A percentile compares a stretch with the other conserved stretches of the same genome.
phyloP scores from a whole-genome alignment of 2,329 filamentous ascomycete species.

The Pseudogymnoascus sp. region DNA sequence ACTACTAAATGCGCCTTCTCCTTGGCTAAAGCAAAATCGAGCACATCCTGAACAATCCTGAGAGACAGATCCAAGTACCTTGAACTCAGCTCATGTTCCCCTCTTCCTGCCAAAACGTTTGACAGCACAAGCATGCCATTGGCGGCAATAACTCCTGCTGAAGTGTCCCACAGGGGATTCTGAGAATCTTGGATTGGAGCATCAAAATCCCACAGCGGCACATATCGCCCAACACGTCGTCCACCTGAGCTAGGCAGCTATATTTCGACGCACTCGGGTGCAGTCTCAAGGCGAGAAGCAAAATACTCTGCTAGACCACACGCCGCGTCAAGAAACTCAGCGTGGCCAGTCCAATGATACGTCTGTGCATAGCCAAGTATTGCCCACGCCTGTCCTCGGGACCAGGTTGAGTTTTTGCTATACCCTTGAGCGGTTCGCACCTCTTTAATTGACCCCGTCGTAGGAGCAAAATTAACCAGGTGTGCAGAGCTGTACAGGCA shows the following conservation, averaged over 20 bases:
- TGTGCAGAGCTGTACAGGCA: conserved; percentile 19
- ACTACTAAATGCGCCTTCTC: too few relatives aligned
- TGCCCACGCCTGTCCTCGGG: too few relatives aligned
- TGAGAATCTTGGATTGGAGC: conserved; percentile 31
- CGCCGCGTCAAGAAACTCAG: conserved; percentile 25
- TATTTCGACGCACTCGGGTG: conserved; percentile 23
- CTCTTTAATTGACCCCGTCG: conserved; percentile 27
- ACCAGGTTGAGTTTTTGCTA: too few relatives aligned
- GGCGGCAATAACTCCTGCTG: conserved; percentile 31
- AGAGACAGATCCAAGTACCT: too few relatives aligned
- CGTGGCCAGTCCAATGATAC: conserved; percentile 26
- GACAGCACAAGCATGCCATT: conserved; percentile 31
- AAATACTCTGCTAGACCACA: conserved; percentile 32
- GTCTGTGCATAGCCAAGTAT: too few relatives aligned
- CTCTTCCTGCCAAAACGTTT: conserved; percentile 6
- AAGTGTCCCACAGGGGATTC: conserved; percentile 30
- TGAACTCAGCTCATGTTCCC: neutral
- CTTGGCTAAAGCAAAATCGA: too few relatives aligned
- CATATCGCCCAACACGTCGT: conserved; percentile 15
- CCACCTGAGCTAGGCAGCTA: conserved; percentile 10
- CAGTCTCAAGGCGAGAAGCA: conserved; percentile 24
- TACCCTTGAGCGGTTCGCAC: conserved; percentile 26
- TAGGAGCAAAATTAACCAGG: conserved; percentile 33
- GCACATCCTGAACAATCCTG: too few relatives aligned
- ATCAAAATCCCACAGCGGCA: conserved; percentile 38